Conservation (phyloP, 345 rosid species). For the Lenwebbia sp. region DNA sequence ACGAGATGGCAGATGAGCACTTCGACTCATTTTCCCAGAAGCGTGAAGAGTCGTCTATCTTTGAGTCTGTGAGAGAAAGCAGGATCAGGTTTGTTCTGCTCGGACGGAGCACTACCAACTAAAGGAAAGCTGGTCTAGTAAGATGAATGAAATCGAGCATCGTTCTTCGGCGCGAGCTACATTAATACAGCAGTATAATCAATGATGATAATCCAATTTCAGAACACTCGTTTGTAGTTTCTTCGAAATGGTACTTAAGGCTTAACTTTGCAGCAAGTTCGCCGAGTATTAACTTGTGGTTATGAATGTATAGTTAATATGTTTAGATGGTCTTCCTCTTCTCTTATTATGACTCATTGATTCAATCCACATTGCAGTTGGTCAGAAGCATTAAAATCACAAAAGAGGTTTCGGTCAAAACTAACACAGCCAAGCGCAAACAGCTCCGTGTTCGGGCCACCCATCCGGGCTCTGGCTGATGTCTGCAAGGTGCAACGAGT, state of each 20-base stretch:
- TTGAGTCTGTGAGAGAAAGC: neutral
- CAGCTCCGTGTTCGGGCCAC: neutral
- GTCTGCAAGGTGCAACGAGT: too few relatives aligned
- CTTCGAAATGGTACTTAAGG: neutral
- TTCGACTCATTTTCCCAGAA: neutral
- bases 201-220: neutral
- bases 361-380: neutral
- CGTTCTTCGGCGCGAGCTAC: neutral
- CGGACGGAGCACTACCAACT: neutral
- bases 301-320: neutral
- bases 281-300: rapidly evolving
- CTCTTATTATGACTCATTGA: too few relatives aligned
- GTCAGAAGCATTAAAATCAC: neutral
- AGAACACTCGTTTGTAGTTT: neutral
- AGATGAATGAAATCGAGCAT: neutral
- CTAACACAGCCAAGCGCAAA: neutral
- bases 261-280: neutral
- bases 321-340: too few relatives aligned
- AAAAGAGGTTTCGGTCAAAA: neutral
- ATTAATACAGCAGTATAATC: neutral
- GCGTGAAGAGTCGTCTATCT: neutral
- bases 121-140: neutral
- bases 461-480: neutral
- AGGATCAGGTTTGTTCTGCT: neutral
- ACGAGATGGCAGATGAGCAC: neutral